Evolutionary conservation across 2,329 filamentous ascomycete species (phyloP).

Genomic region (Colletotrichum sojae): DNA sequence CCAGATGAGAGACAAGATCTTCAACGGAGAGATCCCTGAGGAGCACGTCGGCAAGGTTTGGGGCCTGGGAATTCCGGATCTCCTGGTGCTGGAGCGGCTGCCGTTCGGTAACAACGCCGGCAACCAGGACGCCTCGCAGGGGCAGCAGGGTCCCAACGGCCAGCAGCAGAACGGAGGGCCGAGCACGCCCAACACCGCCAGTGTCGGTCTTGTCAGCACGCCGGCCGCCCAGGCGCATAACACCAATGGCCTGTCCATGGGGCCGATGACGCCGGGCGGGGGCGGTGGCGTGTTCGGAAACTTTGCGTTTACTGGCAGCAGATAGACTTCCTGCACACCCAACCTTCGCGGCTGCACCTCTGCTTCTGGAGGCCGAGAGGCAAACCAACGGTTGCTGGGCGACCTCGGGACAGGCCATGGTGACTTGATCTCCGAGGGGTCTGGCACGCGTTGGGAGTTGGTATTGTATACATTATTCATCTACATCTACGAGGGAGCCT

Average conservation of each 20-base stretch:
- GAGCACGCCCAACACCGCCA: slow-evolving; percentile 79
- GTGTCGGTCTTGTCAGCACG: slow-evolving; percentile 63
- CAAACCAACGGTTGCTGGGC: slow-evolving; percentile 1
- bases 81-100: slow-evolving; percentile 56
- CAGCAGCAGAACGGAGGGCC: slow-evolving; percentile 64
- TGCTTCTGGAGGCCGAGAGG: neutral
- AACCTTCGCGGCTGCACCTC: neutral
- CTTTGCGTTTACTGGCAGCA: slow-evolving; percentile 70
- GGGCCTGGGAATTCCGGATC: slow-evolving; percentile 85
- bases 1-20: slow-evolving; percentile 90
- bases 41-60: slow-evolving; percentile 93
- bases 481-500: neutral
- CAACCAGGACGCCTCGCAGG: slow-evolving; percentile 53
- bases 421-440: slow-evolving; percentile 11
- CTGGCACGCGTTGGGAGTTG: slow-evolving; percentile 4
- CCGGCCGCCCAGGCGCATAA: slow-evolving; percentile 66
- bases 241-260: slow-evolving; percentile 71
- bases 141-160: slow-evolving; percentile 50
- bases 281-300: slow-evolving; percentile 82
- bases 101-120: slow-evolving; percentile 51
- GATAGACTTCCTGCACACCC: slow-evolving; percentile 38
- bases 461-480: slow-evolving; percentile 31
- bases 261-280: slow-evolving; percentile 83
- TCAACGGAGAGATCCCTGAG: slow-evolving; percentile 83
- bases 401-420: slow-evolving; percentile 28